Evolutionary conservation across 768 basidiomycete genomes (phyloP).

Genomic region (Hemileccinum rubropunctum): DNA sequence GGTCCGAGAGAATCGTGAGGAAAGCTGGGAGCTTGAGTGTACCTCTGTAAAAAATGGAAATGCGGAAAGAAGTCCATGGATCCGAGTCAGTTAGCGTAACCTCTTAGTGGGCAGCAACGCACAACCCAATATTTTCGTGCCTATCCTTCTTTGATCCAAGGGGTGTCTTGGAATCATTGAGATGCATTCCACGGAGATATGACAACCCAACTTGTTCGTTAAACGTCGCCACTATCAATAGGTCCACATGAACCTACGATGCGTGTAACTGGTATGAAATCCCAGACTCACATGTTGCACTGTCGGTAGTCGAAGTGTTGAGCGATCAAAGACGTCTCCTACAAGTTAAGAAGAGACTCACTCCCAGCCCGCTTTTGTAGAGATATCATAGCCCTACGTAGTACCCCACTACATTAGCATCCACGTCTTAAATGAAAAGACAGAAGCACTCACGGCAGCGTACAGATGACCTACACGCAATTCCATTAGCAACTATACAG

Average conservation of each 20-base stretch:
- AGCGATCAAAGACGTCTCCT: background rate
- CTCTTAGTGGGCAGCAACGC: slow-evolving; percentile 27
- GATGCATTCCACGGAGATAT: slow-evolving; percentile 80
- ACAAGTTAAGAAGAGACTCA: slow-evolving; percentile 33
- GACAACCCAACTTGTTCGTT: slow-evolving; percentile 64
- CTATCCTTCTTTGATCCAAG: slow-evolving; percentile 68
- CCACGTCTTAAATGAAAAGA: slow-evolving; percentile 29
- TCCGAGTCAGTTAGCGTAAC: background rate
- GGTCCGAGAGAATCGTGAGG: slow-evolving; percentile 63
- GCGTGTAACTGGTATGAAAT: background rate
- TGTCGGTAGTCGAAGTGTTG: slow-evolving; percentile 5
- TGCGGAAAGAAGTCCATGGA: too few species aligned
- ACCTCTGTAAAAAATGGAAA: slow-evolving; percentile 51
- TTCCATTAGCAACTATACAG: background rate
- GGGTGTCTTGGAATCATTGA: slow-evolving; percentile 77
- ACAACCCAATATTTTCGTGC: slow-evolving; percentile 86
- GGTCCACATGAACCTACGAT: background rate
- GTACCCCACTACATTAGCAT: background rate
- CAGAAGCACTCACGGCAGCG: slow-evolving; percentile 61
- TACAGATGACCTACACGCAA: slow-evolving; percentile 62
- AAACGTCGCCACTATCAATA: slow-evolving; percentile 56
- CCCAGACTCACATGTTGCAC: slow-evolving; percentile 23
- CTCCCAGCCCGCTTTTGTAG: slow-evolving; percentile 70
- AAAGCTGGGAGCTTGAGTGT: slow-evolving; percentile 64
- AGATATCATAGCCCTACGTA: slow-evolving; percentile 73